phyloP scores from a whole-genome alignment of 805 yeast species.

The Blastobotrys attinorum region DNA sequence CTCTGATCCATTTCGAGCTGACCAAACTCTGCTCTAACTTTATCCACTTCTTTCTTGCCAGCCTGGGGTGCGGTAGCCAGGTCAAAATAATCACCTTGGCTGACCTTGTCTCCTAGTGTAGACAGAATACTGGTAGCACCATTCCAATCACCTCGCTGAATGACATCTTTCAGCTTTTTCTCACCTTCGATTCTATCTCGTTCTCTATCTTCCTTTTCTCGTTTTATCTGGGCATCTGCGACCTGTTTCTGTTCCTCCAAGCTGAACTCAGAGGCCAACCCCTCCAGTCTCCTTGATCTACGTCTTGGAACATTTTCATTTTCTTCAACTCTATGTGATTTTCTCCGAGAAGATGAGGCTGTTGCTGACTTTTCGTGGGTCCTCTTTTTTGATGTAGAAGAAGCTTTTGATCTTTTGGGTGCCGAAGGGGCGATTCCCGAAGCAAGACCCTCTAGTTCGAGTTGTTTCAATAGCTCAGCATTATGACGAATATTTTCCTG shows the following conservation, averaged over 20 bases:
- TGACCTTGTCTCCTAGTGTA: slow-evolving; percentile 21
- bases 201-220: slow-evolving; percentile 34
- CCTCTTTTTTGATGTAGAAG: slow-evolving; percentile 15
- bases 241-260: slow-evolving; percentile 29
- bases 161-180: slow-evolving; percentile 23
- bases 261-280: slow-evolving; percentile 51
- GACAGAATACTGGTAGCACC: slow-evolving; percentile 27
- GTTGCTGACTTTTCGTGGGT: slow-evolving; percentile 5
- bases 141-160: slow-evolving; percentile 31
- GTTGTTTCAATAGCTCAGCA: slow-evolving; percentile 59
- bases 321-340: slow-evolving; percentile 22
- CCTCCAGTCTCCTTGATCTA: slow-evolving; percentile 73
- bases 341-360: slow-evolving; percentile 18
- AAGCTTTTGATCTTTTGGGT: slow-evolving; percentile 13
- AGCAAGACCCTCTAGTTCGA: slow-evolving; percentile 57
- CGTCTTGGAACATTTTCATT: slow-evolving; percentile 46
- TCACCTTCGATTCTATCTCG: slow-evolving; percentile 44
- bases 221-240: slow-evolving; percentile 21
- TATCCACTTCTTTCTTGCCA: slow-evolving; percentile 18
- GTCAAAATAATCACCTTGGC: slow-evolving; percentile 32
- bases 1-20: slow-evolving; percentile 43
- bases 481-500: slow-evolving; percentile 60
- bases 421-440: slow-evolving; percentile 43
- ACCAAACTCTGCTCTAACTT: slow-evolving; percentile 47
- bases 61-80: slow-evolving; percentile 8